These are phyloP conservation scores for Aspergillus sp. DNA, from an alignment of 2,329 filamentous ascomycete species.

Conservation along the genomic window DNA sequence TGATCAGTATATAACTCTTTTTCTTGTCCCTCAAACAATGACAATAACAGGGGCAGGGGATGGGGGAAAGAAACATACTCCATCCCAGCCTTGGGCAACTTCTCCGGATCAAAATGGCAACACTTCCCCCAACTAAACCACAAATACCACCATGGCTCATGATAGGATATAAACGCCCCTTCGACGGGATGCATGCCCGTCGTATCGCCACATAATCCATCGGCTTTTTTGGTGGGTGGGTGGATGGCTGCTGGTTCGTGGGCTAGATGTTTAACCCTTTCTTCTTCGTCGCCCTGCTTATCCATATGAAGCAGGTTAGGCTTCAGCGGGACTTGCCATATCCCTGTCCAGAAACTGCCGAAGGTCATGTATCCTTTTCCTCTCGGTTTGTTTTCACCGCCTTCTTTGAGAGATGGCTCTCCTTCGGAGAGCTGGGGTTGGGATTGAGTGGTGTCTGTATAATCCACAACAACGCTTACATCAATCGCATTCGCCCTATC, in stretches of 20 bases:
- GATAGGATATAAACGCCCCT: conserved; percentile 33
- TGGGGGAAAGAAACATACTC: conserved; percentile 42
- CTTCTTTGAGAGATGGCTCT: background rate
- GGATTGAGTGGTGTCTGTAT: background rate
- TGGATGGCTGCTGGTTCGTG: conserved; percentile 26
- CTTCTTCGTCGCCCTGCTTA: conserved; percentile 20
- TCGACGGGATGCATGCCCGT: conserved; percentile 36
- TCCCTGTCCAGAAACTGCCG: conserved; percentile 68
- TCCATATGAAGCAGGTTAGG: conserved; percentile 18
- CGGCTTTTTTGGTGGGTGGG: conserved; percentile 22
- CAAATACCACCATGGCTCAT: conserved; percentile 35
- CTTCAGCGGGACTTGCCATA: conserved; percentile 61
- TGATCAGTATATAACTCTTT: conserved; percentile 47
- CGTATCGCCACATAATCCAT: conserved; percentile 31
- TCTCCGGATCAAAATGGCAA: conserved; percentile 30
- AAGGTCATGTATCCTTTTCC: conserved; percentile 57
- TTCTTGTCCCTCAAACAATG: background rate
- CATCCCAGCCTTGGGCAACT: conserved; percentile 52
- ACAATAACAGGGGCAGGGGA: no score
- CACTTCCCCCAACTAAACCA: conserved; percentile 40
- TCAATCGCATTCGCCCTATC: conserved; percentile 64
- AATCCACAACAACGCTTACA: conserved; percentile 51
- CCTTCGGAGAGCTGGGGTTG: background rate
- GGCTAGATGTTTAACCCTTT: conserved; percentile 29
- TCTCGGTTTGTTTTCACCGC: no score